Percentiles rank a stretch among this genome's conserved stretches.
Conservation (phyloP, 192 early-diverging fungal genomes). For the Coemansia sp. region DNA sequence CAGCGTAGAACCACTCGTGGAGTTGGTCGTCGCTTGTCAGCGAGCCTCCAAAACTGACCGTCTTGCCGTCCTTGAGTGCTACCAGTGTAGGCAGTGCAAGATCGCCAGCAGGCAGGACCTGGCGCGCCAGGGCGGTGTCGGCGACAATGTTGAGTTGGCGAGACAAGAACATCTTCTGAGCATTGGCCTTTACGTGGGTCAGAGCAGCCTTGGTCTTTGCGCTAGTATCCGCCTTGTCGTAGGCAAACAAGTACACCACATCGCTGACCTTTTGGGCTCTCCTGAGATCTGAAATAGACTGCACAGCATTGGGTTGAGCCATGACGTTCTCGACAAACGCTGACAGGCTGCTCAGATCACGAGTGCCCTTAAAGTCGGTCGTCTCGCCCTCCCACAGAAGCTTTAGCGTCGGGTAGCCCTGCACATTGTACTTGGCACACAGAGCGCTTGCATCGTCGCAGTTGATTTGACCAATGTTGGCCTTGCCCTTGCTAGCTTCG, state of each 20-base stretch:
- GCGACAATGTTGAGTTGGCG: conserved; percentile 35
- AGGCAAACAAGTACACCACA: conserved; percentile 61
- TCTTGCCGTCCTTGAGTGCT: conserved; percentile 63
- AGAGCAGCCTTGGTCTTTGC: conserved; percentile 32
- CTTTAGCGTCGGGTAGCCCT: conserved; percentile 87
- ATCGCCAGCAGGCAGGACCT: conserved; percentile 4
- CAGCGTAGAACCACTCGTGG: conserved; percentile 63
- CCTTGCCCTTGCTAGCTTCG: conserved; percentile 59
- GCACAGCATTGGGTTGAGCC: conserved; percentile 38
- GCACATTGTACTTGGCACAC: conserved; percentile 68
- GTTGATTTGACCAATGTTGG: conserved; percentile 87
- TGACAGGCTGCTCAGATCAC: conserved; percentile 57
- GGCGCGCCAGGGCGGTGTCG: conserved; percentile 20
- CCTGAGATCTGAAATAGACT: conserved; percentile 46
- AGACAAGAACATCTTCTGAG: conserved; percentile 52
- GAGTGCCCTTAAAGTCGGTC: conserved; percentile 46
- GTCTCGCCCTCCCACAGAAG: conserved; percentile 60
- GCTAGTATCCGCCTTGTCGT: conserved; percentile 47
- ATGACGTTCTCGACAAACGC: conserved; percentile 59
- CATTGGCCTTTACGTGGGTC: conserved; percentile 32
- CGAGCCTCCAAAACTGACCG: conserved; percentile 25
- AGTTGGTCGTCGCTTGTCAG: conserved; percentile 49
- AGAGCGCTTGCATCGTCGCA: conserved; percentile 68
- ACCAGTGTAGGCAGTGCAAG: conserved; percentile 55
- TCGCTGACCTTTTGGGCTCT: conserved; percentile 49